phyloP scores from a whole-genome alignment of 129 eudicot species.

The Artemisia annua region DNA sequence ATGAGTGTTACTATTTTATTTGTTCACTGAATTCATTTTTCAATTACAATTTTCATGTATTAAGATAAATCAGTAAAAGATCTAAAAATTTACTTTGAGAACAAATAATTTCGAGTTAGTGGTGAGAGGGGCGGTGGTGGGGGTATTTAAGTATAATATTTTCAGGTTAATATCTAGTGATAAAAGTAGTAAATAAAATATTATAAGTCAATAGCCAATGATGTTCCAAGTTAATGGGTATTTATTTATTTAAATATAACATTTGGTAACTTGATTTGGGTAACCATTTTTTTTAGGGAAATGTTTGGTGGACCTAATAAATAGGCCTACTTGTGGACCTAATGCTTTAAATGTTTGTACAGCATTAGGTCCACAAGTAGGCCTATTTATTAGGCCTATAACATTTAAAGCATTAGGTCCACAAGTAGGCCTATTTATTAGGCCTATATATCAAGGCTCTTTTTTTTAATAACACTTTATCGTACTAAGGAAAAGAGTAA shows the following conservation, averaged over 20 bases:
- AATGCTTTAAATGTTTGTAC: too few species aligned
- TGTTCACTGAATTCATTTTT: too few species aligned
- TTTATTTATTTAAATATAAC: neutral
- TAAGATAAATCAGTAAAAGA: neutral
- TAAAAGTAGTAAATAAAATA: neutral
- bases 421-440: too few species aligned
- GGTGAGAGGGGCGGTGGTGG: slow-evolving; percentile 19
- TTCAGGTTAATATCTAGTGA: neutral
- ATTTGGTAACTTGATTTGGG: neutral
- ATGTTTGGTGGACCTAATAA: too few species aligned
- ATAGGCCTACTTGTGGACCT: too few species aligned
- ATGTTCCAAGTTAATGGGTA: neutral
- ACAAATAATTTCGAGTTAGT: neutral
- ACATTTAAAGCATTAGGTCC: too few species aligned
- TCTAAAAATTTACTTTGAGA: neutral
- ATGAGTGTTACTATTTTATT: neutral
- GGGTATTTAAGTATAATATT: slow-evolving; percentile 14
- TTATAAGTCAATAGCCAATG: neutral
- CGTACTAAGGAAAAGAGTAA: neutral
- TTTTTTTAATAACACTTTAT: neutral
- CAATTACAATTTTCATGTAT: too few species aligned
- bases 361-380: too few species aligned
- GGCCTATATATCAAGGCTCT: too few species aligned
- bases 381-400: too few species aligned
- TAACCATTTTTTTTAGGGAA: neutral